Base-by-base conservation (phyloP, 2,329 filamentous ascomycete species). In the Venturia oleaginea region DNA sequence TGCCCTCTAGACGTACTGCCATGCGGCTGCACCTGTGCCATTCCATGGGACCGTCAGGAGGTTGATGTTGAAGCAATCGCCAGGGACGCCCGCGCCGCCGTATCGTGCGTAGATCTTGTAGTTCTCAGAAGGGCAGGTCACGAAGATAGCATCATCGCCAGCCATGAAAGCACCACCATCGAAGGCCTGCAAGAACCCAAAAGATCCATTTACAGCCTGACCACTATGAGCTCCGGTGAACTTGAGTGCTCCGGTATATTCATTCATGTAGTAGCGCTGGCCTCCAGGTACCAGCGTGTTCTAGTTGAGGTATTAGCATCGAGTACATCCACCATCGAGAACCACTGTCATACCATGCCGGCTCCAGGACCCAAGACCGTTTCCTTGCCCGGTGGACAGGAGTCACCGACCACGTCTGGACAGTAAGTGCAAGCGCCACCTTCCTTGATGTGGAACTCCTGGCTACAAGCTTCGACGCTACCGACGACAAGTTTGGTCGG, bases 351-450 rank as follows among this genome's bases (percentile, higher is more conserved):
- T 62, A 46, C 60, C 40, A 62, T 27, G 32, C 43, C 32, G 27
- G 24, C 40, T n/a, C 59, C 59, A 37, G 59, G 59, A 19, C 42
- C 4, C 59, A 62, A 11, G 60, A 62, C 43, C 1, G 60, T 62
- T 7, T 62, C 60, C 43, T 62, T 62, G 60, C 60, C 60, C n/a
- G 38, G 40, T 22, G 60, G 60, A 27, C 60, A 62, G 19, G 37
- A 42, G 43, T 13, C 32, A 11, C 60, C 60, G 19, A 62, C 60
- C 32, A 34, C 42, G 8, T 13, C 11, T 42, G 60, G 60, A 32
- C 60, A 62, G 60, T 48, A 51, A 13, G 60, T 15, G 40, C 60
- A 62, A 22, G 60, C 15, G 19, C 43, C 60, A 5, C 43, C 60
- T 24, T 51, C 43, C 13, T 48, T 62, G 37, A 62, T 34, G 24